Conservation (phyloP, 225 moss, liverwort and hornwort species). For the Marchantia paleacea region DNA sequence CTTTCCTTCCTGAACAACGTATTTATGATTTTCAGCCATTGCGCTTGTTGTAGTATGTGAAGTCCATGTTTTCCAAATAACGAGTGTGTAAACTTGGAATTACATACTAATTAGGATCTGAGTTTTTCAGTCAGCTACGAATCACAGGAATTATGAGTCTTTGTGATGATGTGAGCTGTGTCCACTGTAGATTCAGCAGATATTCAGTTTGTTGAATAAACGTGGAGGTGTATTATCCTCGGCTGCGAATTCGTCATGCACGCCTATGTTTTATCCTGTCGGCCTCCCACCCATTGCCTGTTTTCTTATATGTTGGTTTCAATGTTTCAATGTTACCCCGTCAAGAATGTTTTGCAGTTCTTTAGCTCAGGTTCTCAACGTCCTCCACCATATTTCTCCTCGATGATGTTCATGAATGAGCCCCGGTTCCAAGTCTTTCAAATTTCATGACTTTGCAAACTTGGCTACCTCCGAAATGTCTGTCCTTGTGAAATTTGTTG, state of each 20-base stretch:
- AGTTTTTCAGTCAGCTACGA: neutral
- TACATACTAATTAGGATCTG: neutral
- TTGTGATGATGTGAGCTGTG: neutral
- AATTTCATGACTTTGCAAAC: no score
- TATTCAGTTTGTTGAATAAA: neutral
- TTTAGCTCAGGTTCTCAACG: no score
- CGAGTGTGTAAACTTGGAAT: neutral
- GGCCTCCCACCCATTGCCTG: no score
- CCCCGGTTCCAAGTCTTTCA: no score
- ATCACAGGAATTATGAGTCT: neutral
- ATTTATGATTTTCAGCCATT: neutral
- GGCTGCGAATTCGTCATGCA: neutral
- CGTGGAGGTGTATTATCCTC: slow-evolving; percentile 9
- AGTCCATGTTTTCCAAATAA: neutral
- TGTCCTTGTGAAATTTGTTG: no score
- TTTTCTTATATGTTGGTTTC: no score
- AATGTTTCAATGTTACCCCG: no score
- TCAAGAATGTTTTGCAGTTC: no score
- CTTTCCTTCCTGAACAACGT: neutral
- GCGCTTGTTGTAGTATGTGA: neutral
- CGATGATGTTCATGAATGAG: no score
- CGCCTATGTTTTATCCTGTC: neutral
- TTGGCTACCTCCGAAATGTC: no score
- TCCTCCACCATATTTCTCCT: no score
- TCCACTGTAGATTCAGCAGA: neutral